Percentiles rank a stretch among this genome's conserved stretches.
Evolutionary conservation across 805 yeast genomes (phyloP).

Genomic region (Candida quercuum): DNA sequence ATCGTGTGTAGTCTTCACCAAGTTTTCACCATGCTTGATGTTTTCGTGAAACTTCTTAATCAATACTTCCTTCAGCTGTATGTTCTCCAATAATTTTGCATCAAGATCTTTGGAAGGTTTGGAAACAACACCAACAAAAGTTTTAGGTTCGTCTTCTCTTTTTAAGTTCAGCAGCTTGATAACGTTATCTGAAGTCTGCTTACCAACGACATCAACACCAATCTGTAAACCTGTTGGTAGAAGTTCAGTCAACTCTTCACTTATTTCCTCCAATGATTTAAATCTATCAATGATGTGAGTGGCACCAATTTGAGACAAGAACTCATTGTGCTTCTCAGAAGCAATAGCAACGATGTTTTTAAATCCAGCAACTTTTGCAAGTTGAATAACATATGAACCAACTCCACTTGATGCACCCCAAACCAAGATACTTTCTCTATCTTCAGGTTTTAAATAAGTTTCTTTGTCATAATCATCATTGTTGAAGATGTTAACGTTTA

Average conservation of each 20-base stretch:
- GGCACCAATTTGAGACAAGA: constrained; percentile 38
- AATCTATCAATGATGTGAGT: constrained; percentile 34
- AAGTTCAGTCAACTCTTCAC: constrained; percentile 15
- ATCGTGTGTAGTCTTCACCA: constrained; percentile 30
- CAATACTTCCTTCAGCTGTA: constrained; percentile 28
- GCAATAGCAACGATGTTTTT: constrained; percentile 38
- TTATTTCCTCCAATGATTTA: constrained; percentile 19
- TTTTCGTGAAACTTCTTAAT: constrained; percentile 42
- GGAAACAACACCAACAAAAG: constrained; percentile 37
- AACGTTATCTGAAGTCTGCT: constrained; percentile 31
- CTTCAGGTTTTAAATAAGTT: constrained; percentile 3
- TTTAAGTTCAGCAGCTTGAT: constrained; percentile 25
- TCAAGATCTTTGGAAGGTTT: constrained; percentile 25
- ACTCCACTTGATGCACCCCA: constrained; percentile 49
- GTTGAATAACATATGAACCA: constrained; percentile 37
- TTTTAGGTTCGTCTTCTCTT: constrained; percentile 9
- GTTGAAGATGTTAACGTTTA: constrained; percentile 15
- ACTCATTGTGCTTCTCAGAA: constrained; percentile 31
- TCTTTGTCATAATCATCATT: constrained; percentile 9
- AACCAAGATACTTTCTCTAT: constrained; percentile 25
- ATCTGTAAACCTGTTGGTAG: constrained; percentile 26
- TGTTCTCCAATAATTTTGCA: constrained; percentile 17
- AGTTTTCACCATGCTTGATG: constrained; percentile 28
- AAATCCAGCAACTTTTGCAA: constrained; percentile 35
- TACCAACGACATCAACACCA: constrained; percentile 42